Evolutionary conservation across 495 filamentous ascomycete species (phyloP).

Genomic region (Bathelium albidoporum): DNA sequence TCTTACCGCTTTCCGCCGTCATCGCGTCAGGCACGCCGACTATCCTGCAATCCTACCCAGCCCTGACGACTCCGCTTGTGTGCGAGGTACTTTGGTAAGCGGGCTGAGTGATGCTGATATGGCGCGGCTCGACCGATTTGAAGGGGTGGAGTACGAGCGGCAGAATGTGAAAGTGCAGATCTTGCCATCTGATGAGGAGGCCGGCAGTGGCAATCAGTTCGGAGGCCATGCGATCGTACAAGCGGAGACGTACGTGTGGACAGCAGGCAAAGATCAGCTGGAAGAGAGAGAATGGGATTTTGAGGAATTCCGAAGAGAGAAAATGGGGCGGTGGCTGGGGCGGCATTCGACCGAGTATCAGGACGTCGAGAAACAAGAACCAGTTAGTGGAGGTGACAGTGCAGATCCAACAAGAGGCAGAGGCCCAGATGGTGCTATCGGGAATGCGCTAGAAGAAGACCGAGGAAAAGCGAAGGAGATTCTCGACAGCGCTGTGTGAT

Average conservation of each 20-base stretch:
- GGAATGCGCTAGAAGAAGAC: slow-evolving; percentile 21
- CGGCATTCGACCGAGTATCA: slow-evolving; percentile 5
- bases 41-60: slow-evolving; percentile 72
- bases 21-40: slow-evolving; percentile 55
- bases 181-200: slow-evolving; percentile 28
- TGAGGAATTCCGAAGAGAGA: slow-evolving; percentile 30
- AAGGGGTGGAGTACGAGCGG: slow-evolving; percentile 65
- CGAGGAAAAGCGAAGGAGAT: slow-evolving; percentile 20
- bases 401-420: slow-evolving; percentile 30
- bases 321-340: slow-evolving; percentile 28
- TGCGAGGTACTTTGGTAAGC: slow-evolving; percentile 68
- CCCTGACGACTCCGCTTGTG: slow-evolving; percentile 29
- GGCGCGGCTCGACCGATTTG: slow-evolving; percentile 68
- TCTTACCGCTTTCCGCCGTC: slow-evolving; percentile 60
- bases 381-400: slow-evolving; percentile 16
- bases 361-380: slow-evolving; percentile 28
- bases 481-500: slow-evolving; percentile 29
- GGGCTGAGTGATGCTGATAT: slow-evolving; percentile 73
- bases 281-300: slow-evolving; percentile 76
- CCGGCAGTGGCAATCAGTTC: slow-evolving; percentile 18
- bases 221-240: slow-evolving; percentile 28
- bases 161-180: slow-evolving; percentile 39
- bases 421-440: slow-evolving; percentile 28
- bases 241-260: slow-evolving; percentile 72
- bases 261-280: slow-evolving; percentile 36